Conservation (phyloP, 805 yeast species). For the Candida gorgasii region DNA sequence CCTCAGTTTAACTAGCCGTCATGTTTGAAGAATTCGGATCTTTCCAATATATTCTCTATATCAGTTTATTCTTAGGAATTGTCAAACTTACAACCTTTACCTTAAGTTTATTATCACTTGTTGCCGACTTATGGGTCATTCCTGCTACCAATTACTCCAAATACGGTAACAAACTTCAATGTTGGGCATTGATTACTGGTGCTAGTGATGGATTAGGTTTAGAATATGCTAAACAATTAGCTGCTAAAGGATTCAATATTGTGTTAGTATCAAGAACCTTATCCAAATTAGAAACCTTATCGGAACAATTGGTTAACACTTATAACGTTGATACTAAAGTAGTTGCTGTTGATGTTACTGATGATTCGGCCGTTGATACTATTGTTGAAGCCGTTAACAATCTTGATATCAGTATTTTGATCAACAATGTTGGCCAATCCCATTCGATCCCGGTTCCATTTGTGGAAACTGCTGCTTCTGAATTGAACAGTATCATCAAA, state of each 20-base stretch:
- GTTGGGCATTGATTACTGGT: conserved; percentile 97
- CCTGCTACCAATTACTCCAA: conserved; percentile 60
- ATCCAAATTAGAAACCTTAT: conserved; percentile 67
- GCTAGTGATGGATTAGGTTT: conserved; percentile 98
- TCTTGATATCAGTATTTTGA: conserved; percentile 68
- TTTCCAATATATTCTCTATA: conserved; percentile 21
- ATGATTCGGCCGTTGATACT: conserved; percentile 52
- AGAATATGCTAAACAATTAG: conserved; percentile 85
- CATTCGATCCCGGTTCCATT: conserved; percentile 96
- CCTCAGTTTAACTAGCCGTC: too few relatives aligned
- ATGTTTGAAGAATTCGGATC: conserved; percentile 13
- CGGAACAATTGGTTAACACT: conserved; percentile 60
- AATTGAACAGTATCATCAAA: conserved; percentile 76
- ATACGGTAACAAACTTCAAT: conserved; percentile 72
- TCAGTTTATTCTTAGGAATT: conserved; percentile 60
- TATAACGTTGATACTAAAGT: conserved; percentile 61
- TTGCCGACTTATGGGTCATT: conserved; percentile 55
- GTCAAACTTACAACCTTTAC: conserved; percentile 53
- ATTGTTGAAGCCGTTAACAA: conserved; percentile 49
- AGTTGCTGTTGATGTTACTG: conserved; percentile 80
- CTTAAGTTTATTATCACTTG: conserved; percentile 51
- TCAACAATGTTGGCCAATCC: conserved; percentile 93
- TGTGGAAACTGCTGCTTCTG: conserved; percentile 71
- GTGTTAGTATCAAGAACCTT: conserved; percentile 83
- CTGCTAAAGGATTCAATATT: conserved; percentile 78